phyloP scores from a whole-genome alignment of 352 stramenopile species.

The Phytophthora pini region DNA sequence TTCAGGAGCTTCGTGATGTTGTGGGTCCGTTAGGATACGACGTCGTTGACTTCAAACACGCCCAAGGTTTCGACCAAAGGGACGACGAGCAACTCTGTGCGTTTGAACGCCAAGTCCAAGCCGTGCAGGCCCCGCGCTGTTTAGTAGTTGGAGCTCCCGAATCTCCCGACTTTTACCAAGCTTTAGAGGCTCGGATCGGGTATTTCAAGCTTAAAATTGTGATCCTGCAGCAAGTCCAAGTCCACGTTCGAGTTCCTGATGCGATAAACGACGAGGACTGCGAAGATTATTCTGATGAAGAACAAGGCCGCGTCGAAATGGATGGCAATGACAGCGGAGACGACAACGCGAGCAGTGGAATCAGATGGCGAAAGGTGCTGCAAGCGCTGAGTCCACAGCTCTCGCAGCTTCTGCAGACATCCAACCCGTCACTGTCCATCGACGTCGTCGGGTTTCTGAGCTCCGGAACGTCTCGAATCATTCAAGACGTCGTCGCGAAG shows the following conservation, averaged over 20 bases:
- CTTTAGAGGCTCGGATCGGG: conserved; percentile 39
- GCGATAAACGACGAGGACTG: conserved; percentile 26
- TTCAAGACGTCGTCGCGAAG: conserved; percentile 22
- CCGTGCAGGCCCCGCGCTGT: conserved; percentile 32
- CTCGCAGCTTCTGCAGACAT: conserved; percentile 40
- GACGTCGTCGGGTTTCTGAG: conserved; percentile 32
- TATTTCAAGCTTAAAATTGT: conserved; percentile 42
- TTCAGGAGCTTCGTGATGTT: conserved; percentile 22
- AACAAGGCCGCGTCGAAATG: conserved; percentile 22
- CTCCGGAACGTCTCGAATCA: conserved; percentile 14
- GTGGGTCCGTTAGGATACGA: conserved; percentile 28
- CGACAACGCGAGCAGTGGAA: conserved; percentile 12
- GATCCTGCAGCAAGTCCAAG: conserved; percentile 50
- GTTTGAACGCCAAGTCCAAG: conserved; percentile 34
- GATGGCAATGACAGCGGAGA: conserved; percentile 19
- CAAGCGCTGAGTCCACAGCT: conserved; percentile 41
- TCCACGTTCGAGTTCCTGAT: conserved; percentile 19
- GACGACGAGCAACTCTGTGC: conserved; percentile 2
- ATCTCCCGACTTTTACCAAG: conserved; percentile 41
- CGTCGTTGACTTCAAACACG: conserved; percentile 32
- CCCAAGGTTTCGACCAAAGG: conserved; percentile 3
- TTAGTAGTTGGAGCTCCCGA: conserved; percentile 41
- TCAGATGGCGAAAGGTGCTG: conserved; percentile 28
- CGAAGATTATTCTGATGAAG: conserved; percentile 62
- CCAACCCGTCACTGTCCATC: conserved; percentile 29